Evolutionary conservation across 345 rosid genomes (phyloP).

Genomic region (Diplotaxis tenuifolia): DNA sequence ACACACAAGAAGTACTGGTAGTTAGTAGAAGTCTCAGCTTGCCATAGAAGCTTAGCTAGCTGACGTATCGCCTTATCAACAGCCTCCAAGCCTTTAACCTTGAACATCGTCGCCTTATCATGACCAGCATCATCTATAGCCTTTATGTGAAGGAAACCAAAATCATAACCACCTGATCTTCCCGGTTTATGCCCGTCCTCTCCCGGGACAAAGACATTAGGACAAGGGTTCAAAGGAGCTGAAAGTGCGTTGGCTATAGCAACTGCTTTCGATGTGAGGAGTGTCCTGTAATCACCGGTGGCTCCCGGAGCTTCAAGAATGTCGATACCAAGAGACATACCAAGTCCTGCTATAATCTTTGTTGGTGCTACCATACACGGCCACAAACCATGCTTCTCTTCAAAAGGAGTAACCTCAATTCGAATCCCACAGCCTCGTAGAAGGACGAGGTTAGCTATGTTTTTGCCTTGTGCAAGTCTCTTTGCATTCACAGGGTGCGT

Average conservation of each 20-base stretch:
- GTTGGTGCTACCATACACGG: constrained; percentile 99
- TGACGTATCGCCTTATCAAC: constrained; percentile 80
- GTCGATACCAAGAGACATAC: constrained; percentile 87
- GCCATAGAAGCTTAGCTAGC: constrained; percentile 83
- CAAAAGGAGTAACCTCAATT: constrained; percentile 85
- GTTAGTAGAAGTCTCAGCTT: constrained; percentile 57
- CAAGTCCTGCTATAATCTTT: constrained; percentile 92
- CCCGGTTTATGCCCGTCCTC: constrained; percentile 82
- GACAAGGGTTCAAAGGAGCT: constrained; percentile 58
- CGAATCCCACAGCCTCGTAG: constrained; percentile 94
- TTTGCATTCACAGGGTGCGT: constrained; percentile 74
- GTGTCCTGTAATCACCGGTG: constrained; percentile 90
- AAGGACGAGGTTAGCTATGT: constrained; percentile 80
- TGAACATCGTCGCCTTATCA: constrained; percentile 83
- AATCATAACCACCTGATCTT: constrained; percentile 74
- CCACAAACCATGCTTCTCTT: constrained; percentile 72
- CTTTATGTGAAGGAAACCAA: constrained; percentile 95
- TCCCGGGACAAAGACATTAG: constrained; percentile 80
- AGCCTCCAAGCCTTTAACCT: constrained; percentile 79
- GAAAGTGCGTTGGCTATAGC: constrained; percentile 84
- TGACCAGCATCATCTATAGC: constrained; percentile 98
- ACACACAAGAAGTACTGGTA: constrained; percentile 71
- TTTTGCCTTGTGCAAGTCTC: constrained; percentile 75
- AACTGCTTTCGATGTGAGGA: constrained; percentile 74
- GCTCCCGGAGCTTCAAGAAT: constrained; percentile 94